Evolutionary conservation across 129 eudicot species (phyloP).

Genomic region (Lactuca sativa): DNA sequence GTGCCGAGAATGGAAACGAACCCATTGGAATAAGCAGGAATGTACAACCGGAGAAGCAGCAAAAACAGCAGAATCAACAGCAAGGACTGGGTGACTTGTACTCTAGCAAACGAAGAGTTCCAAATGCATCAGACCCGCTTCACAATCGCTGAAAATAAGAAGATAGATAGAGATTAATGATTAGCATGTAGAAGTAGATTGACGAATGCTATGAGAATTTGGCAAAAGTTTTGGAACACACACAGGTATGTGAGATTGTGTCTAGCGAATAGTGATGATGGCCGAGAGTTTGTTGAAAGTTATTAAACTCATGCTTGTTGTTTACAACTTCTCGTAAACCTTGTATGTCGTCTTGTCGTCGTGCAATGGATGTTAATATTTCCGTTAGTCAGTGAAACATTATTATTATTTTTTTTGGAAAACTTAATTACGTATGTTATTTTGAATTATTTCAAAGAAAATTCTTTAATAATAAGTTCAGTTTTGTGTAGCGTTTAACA

Average conservation of each 20-base stretch:
- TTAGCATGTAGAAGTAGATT: neutral
- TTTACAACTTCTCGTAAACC: conserved; percentile 13
- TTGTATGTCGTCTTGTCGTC: conserved; percentile 23
- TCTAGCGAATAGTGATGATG: neutral
- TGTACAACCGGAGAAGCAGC: conserved; percentile 22
- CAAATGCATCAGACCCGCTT: conserved; percentile 54
- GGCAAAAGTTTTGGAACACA: conserved; percentile 12
- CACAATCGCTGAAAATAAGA: conserved; percentile 32
- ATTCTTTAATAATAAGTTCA: too few species aligned
- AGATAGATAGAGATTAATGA: neutral
- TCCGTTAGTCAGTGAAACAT: neutral
- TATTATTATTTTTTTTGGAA: too few species aligned
- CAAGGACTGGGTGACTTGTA: conserved; percentile 21
- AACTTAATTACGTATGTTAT: too few species aligned
- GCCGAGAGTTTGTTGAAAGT: neutral
- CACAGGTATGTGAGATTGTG: neutral
- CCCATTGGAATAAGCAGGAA: conserved; percentile 12
- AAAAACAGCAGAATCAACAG: conserved; percentile 7
- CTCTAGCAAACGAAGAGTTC: conserved; percentile 49
- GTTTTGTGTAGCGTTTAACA: too few species aligned
- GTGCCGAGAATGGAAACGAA: conserved; percentile 14
- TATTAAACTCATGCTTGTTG: neutral
- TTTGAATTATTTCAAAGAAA: neutral
- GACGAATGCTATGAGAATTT: neutral
- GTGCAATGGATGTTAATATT: neutral